A percentile compares a stretch with the other conserved stretches of the same genome.
Conservation (phyloP, 495 filamentous ascomycete species). For the Chaetomium cochliodes region DNA sequence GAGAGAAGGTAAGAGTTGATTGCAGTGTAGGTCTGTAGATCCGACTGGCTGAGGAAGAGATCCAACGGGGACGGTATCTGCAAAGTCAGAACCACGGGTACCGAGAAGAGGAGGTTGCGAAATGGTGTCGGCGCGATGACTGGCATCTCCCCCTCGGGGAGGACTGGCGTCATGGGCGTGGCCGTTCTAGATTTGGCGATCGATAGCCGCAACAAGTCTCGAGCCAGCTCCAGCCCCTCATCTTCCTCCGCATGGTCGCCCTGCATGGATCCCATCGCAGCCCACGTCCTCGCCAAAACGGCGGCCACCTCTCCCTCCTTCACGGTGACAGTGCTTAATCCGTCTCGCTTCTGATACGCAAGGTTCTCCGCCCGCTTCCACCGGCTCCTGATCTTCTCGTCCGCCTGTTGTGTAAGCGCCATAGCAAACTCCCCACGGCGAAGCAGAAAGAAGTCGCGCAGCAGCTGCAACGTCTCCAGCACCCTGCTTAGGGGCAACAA, state of each 20-base stretch:
- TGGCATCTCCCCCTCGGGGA: conserved; percentile 25
- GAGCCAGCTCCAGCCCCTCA: conserved; percentile 76
- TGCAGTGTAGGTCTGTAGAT: conserved; percentile 73
- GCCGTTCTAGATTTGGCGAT: conserved; percentile 48
- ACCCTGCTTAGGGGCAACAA: conserved; percentile 74
- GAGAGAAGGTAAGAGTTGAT: conserved; percentile 86
- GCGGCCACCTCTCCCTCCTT: conserved; percentile 84
- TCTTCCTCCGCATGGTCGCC: conserved; percentile 69
- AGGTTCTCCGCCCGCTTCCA: conserved; percentile 56
- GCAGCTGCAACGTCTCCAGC: conserved; percentile 69
- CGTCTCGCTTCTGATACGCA: conserved; percentile 51
- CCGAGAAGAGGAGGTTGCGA: conserved; percentile 77
- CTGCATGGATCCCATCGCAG: conserved; percentile 69
- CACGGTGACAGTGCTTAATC: conserved; percentile 58
- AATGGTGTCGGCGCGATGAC: conserved; percentile 56
- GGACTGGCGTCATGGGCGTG: conserved; percentile 31
- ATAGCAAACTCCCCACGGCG: conserved; percentile 88
- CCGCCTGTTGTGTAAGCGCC: conserved; percentile 78
- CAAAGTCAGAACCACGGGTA: conserved; percentile 66
- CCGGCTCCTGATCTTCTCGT: conserved; percentile 63
- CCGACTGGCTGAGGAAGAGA: conserved; percentile 73
- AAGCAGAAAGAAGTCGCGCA: conserved; percentile 85
- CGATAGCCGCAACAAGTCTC: conserved; percentile 69
- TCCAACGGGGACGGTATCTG: conserved; percentile 79
- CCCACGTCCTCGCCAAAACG: conserved; percentile 72